phyloP scores from a whole-genome alignment of 331 rosid genomes.

The Spiraea crenata region DNA sequence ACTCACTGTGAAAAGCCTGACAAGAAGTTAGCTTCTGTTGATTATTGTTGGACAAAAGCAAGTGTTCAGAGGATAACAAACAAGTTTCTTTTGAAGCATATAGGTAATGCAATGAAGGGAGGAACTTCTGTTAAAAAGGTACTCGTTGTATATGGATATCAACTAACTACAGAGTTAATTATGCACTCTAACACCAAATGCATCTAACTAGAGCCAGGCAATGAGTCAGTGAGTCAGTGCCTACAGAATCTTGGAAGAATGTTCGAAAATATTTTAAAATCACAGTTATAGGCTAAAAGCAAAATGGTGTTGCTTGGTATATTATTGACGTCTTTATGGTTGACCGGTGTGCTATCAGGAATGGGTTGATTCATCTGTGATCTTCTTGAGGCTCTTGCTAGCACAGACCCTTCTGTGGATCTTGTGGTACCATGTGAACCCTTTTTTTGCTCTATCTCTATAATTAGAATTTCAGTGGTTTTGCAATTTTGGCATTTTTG shows the following conservation, averaged over 20 bases:
- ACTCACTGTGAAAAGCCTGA: no score
- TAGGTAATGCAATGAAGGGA: no score
- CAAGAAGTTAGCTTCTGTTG: no score
- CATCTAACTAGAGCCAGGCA: no score
- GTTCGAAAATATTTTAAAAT: not conserved
- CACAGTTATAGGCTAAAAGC: not conserved
- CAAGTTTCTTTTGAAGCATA: no score
- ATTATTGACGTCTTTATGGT: constrained; percentile 7
- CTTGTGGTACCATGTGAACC: constrained; percentile 52
- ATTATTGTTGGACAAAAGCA: no score
- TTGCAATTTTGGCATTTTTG: constrained; percentile 16
- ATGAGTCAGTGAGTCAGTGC: no score
- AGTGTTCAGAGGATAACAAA: no score
- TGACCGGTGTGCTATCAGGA: constrained; percentile 53
- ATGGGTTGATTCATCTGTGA: constrained; percentile 78
- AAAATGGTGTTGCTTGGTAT: not conserved
- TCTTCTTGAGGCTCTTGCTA: constrained; percentile 68
- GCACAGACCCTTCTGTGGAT: constrained; percentile 55
- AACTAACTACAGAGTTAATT: no score
- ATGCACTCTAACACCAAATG: no score
- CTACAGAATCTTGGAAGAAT: not conserved
- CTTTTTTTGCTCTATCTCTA: constrained; percentile 13
- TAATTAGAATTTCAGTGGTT: constrained; percentile 1
- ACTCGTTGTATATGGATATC: no score
- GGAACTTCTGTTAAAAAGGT: no score